Evolutionary conservation across 169 alveolate species (phyloP), one percentile per base, ranked within the genome.

Genomic region (Plasmodium blacklocki): DNA sequence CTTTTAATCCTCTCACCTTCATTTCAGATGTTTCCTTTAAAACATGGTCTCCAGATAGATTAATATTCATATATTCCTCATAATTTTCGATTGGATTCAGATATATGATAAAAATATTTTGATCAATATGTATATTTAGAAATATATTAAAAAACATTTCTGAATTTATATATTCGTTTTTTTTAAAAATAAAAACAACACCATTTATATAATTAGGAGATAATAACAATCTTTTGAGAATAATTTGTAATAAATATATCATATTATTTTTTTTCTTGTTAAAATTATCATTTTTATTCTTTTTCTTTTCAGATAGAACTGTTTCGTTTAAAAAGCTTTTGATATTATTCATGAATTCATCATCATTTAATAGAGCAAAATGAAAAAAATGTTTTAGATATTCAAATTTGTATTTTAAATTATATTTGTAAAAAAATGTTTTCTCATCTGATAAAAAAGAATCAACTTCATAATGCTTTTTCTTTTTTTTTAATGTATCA

Each of bases 131-230:
- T 29, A 67, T 58, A 19, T 70, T 78, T 58, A 78, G 39, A 52
- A 59, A 64, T 29, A 23, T 39, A 14, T 21, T 78, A 45, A 78
- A 78, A 66, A 78, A 78, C 8, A 21, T 14, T 14, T 78, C 80
- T 45, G 76, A 49, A 78, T 66, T 78, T 78, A 78, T 78, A 70
- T 78, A 78, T 18, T 78, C 68, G 32, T 78, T 78, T 50, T 78
- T 78, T 78, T 78, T 78, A 52, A 66, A 78, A 45, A 78, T 66
- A 45, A 78, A 78, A 8, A 78, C 89, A 56, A 66, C 89, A 11
- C 76, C 89, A 23, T 78, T 67, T 15, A 78, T 45, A 66, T 78
- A 78, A 11, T 50, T 49, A 2, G 89, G 89, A 45, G 89, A 63
- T n/a, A 66, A 60, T 78, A 78, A 23, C 18, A 78, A 23, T 59